phyloP scores from a whole-genome alignment of 129 eudicot genomes.

The Heracleum sosnowskyi region DNA sequence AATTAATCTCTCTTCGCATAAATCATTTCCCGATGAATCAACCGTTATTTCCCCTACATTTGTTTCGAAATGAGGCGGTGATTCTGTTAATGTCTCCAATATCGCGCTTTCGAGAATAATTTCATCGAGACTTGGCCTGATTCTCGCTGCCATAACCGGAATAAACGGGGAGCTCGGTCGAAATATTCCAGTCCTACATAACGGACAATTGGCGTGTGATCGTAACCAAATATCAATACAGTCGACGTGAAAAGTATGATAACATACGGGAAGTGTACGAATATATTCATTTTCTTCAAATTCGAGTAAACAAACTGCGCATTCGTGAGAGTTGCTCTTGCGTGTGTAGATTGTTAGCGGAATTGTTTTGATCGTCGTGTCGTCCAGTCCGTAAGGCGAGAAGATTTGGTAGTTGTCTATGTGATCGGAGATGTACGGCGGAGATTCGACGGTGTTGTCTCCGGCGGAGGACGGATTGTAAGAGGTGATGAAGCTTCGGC shows the following conservation, averaged over 20 bases:
- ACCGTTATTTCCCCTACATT: conserved; percentile 35
- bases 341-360: conserved; percentile 65
- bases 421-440: conserved; percentile 46
- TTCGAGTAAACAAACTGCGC: conserved; percentile 82
- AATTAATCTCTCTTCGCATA: conserved; percentile 42
- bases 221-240: conserved; percentile 93
- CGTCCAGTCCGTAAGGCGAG: conserved; percentile 77
- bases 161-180: conserved; percentile 62
- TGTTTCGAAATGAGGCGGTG: conserved; percentile 24
- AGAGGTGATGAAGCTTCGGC: conserved; percentile 49
- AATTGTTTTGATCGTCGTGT: conserved; percentile 61
- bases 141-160: conserved; percentile 85
- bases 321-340: conserved; percentile 50
- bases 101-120: conserved; percentile 52
- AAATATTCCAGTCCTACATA: conserved; percentile 75
- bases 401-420: conserved; percentile 43
- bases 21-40: background rate
- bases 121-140: conserved; percentile 80
- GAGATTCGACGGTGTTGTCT: conserved; percentile 56
- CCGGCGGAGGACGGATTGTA: conserved; percentile 52
- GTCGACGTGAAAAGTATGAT: conserved; percentile 84
- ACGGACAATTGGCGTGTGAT: conserved; percentile 89
- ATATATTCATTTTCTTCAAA: conserved; percentile 81
- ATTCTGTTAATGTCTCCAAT: conserved; percentile 36
- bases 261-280: conserved; percentile 85